Base-by-base conservation (phyloP, 1,139 yeast species). In the Yamadazyma conglobata region DNA sequence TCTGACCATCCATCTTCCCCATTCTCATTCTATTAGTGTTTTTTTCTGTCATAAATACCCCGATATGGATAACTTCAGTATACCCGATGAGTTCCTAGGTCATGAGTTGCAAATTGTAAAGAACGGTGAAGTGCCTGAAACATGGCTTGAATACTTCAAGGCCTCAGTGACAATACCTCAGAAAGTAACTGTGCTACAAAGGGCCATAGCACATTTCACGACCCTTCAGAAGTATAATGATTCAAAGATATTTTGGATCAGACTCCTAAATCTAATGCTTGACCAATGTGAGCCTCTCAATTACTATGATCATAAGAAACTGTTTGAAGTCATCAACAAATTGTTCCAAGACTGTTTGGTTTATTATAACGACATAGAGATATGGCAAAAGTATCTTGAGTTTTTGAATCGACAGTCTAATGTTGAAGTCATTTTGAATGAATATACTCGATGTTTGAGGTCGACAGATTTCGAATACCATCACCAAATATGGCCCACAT, bases 301-400 rank as follows among this genome's bases (percentile, higher is more conserved):
- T 13, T 58, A 60, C 10, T 47, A 56, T 19, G 46, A 54, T 32
- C 51, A 59, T 36, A 43, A 40, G 10, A 32, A 36, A n/a, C 65
- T 63, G 32, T 66, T 53, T 34, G 38, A 31, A 4, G 41, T 51
- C 15, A 63, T 74, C 10, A 65, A 64, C 31, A 35, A 42, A 7
- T 56, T 71, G 13, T 83, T 77, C 48, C 71, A 70, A 24, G 48
- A 64, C 16, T 67, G 79, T 11, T 46, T 82, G 35, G 47, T 52
- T n/a, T 54, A 76, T 34, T 48, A 52, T 37, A 61, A 64, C 39
- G 68, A 69, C 58, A 73, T 76, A 1, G 52, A 64, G 11, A 43
- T 83, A 5, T 83, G 93, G 89, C 38, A 54, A 2, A 62, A 62
- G 35, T 82, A 76, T 47, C 52, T 84, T 28, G 47, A 52, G 12